Evolutionary conservation across 1,284 basidiomycete species (phyloP), one percentile per base, ranked within the genome.

Genomic region (Pascua sp.): DNA sequence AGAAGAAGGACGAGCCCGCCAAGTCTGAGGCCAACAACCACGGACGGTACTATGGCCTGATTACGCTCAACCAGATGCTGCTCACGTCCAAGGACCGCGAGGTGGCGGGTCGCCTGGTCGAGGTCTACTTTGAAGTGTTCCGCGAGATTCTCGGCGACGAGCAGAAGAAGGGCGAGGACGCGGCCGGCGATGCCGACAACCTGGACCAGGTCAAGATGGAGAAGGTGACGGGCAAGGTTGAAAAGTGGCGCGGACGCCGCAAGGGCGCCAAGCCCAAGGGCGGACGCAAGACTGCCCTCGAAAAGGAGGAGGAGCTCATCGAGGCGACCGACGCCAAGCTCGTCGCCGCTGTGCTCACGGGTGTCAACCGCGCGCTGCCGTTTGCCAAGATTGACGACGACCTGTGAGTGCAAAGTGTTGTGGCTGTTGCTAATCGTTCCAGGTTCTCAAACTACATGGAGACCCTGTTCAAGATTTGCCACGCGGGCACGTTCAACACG

Each of bases 71-170:
- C 76, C 95, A 98, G 78, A 87, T 95, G 60, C 86, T 92, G 50
- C 81, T 98, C 40, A 85, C 86, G 1, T 81, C 83, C 8, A 80
- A 80, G 48, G 91, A 94, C 67, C 81, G 85, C 11, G 83, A 84
- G 0, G 89, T 94, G 8, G 90, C 93, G n/a, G 81, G 87, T 50
- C 83, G 86, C 60, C 81, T 98, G 52, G 86, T 98, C 39, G 86
- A 92, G 59, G 82, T 95, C 11, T 98, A 98, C 78, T 99, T 98
- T 71, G 89, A 94, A 78, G 83, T 98, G 67, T 99, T 99, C 79
- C 82, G 88, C 65, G 91, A 92, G 69, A 80, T 95, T 11, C 82
- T 96, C 1, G 87, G 89, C 0, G 82, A 86, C 17, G 67, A 68
- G 44, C 66, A 62, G 52, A 61, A 64, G 44, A 69, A 74, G 46